Base-by-base conservation (phyloP, 2,329 filamentous ascomycete species). In the Aspergillus niger region DNA sequence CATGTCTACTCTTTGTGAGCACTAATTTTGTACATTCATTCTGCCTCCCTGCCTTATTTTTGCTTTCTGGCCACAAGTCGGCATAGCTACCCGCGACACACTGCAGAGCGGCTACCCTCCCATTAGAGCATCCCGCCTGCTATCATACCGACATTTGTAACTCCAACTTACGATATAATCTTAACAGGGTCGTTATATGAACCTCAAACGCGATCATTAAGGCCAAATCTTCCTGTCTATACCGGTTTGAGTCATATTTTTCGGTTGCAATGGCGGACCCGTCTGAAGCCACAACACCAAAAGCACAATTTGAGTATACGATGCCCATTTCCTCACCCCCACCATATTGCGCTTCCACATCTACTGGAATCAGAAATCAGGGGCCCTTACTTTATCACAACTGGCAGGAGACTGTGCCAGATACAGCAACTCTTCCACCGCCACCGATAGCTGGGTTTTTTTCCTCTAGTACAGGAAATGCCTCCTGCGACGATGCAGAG, bases 341-440 rank as follows among this genome's bases (percentile, higher is more conserved):
- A 6, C 20, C 41, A 22, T 44, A 44, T 24, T 44, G 36, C 54
- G 48, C 17, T 38, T 39, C 36, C 43, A 15, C 41, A 47, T 17
- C 43, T 39, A 20, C 24, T 47, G 47, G 32, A 8, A 4, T 20
- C 48, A 47, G 50, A 4, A 50, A 73, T 76, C 24, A 84, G 44
- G 41, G 39, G 11, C 55, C 84, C 13, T 84, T 84, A 17, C 81
- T 83, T 26, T 86, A 87, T 67, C 85, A 88, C 70, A 84, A 86
- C 72, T 89, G 86, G 86, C 81, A 84, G 55, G 74, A 76, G 43
- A 77, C 82, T 2, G 80, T 88, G 3, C 85, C 85, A 5, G 86
- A 88, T 67, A 87, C 80, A 15, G 72, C 84, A 4, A 77, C 81
- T n/a, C 79, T 88, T 8, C 85, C 85, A 2, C 86, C 86, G 28